Evolutionary conservation across 352 stramenopile species (phyloP).

Genomic region (Peronosclerospora sorghi): DNA sequence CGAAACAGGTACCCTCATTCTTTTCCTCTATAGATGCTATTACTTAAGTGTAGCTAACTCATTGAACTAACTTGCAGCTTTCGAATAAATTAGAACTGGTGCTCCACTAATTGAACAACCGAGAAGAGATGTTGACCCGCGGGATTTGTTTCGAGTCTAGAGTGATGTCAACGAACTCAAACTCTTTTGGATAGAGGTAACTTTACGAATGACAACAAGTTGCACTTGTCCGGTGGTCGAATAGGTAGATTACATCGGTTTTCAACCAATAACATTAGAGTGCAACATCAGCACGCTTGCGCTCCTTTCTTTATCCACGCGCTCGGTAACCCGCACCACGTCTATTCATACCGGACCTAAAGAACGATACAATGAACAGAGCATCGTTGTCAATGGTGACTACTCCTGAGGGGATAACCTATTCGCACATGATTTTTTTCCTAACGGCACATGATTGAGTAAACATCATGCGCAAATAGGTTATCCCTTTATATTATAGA

Average conservation of each 20-base stretch:
- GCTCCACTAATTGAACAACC: constrained; percentile 49
- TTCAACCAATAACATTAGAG: no score
- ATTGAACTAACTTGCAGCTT: constrained; percentile 29
- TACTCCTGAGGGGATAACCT: no score
- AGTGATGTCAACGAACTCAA: constrained; percentile 29
- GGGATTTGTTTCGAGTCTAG: constrained; percentile 51
- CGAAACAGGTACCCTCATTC: constrained; percentile 35
- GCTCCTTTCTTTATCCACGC: no score
- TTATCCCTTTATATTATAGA: no score
- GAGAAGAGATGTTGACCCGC: constrained; percentile 58
- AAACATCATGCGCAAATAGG: no score
- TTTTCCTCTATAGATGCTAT: no score
- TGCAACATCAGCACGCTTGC: neutral
- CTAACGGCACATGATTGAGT: no score
- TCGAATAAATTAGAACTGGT: constrained; percentile 53
- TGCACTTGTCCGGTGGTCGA: neutral
- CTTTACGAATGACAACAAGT: neutral
- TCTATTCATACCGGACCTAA: constrained; percentile 12
- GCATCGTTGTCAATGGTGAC: neutral
- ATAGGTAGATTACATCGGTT: constrained; percentile 1
- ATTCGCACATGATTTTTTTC: no score
- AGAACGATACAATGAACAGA: constrained; percentile 3
- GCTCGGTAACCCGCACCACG: constrained; percentile 1
- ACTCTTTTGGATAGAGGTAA: constrained; percentile 67
- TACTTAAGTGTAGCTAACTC: neutral